Conservation (phyloP, 2,329 filamentous ascomycete genomes). For the Penicillium sp. region DNA sequence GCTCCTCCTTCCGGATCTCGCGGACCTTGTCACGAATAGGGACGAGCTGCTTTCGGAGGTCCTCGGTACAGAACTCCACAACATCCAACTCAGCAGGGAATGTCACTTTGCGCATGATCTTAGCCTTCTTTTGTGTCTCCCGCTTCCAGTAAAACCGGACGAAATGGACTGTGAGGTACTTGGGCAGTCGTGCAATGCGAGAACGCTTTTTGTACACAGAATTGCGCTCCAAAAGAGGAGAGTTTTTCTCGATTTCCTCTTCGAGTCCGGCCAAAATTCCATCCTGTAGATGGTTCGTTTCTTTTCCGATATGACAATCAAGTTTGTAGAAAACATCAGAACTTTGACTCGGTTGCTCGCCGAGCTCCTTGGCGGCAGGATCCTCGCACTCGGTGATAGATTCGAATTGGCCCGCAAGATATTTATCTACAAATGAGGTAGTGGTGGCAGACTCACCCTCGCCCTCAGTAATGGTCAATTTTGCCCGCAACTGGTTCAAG, state of each 20-base stretch:
- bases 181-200: slow-evolving; percentile 84
- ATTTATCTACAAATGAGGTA: slow-evolving; percentile 80
- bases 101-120: slow-evolving; percentile 98
- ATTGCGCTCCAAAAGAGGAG: slow-evolving; percentile 71
- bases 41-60: slow-evolving; percentile 75
- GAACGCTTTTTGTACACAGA: slow-evolving; percentile 86
- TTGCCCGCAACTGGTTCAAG: slow-evolving; percentile 74
- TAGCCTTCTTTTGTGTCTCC: slow-evolving; percentile 95
- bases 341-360: slow-evolving; percentile 66
- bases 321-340: slow-evolving; percentile 84
- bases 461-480: slow-evolving; percentile 64
- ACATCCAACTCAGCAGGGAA: slow-evolving; percentile 92
- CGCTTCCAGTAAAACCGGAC: slow-evolving; percentile 98
- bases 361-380: slow-evolving; percentile 67
- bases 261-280: slow-evolving; percentile 78
- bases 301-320: slow-evolving; percentile 87
- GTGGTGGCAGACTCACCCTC: slow-evolving; percentile 47
- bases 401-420: slow-evolving; percentile 79
- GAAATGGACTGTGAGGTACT: slow-evolving; percentile 95
- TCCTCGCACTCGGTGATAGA: slow-evolving; percentile 82
- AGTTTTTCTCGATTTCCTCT: slow-evolving; percentile 89
- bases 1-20: slow-evolving; percentile 89
- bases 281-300: slow-evolving; percentile 86
- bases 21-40: slow-evolving; percentile 96
- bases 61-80: slow-evolving; percentile 92